Conservation (phyloP, 139 green algal species). For the Klebsormidium nitens region DNA sequence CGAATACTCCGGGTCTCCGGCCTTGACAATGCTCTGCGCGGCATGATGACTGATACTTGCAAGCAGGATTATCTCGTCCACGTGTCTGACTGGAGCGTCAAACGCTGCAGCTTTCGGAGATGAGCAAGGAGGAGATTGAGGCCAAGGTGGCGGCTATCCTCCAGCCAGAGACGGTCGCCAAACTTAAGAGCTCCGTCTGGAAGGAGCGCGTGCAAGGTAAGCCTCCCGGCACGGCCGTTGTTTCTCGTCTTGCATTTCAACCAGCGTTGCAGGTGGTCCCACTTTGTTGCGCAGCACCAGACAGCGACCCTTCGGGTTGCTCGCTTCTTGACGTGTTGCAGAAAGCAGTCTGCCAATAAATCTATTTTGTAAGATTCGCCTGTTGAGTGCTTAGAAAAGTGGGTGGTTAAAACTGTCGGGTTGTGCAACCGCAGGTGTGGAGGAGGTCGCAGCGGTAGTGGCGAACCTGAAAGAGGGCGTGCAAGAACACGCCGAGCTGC, state of each 20-base stretch:
- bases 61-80: too few species aligned
- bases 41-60: too few species aligned
- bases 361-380: too few species aligned
- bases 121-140: conserved; percentile 14
- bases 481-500: conserved; percentile 27
- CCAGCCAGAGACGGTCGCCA: conserved; percentile 39
- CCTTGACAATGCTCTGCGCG: too few species aligned
- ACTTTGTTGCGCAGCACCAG: background rate
- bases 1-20: too few species aligned
- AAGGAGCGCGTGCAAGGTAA: conserved; percentile 82
- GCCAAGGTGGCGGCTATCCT: conserved; percentile 2
- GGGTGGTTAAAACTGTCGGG: too few species aligned
- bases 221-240: conserved; percentile 24
- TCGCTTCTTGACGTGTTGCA: conserved; percentile 35
- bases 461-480: conserved; percentile 22
- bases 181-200: conserved; percentile 70
- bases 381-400: too few species aligned
- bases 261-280: background rate
- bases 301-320: background rate
- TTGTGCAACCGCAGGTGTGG: too few species aligned
- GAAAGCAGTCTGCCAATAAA: too few species aligned
- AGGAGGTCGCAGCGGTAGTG: too few species aligned
- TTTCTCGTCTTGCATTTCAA: background rate
- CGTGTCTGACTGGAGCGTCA: too few species aligned
- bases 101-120: background rate